Base-by-base conservation (phyloP, 164 flowering plant species). In the Saururus chinensis region DNA sequence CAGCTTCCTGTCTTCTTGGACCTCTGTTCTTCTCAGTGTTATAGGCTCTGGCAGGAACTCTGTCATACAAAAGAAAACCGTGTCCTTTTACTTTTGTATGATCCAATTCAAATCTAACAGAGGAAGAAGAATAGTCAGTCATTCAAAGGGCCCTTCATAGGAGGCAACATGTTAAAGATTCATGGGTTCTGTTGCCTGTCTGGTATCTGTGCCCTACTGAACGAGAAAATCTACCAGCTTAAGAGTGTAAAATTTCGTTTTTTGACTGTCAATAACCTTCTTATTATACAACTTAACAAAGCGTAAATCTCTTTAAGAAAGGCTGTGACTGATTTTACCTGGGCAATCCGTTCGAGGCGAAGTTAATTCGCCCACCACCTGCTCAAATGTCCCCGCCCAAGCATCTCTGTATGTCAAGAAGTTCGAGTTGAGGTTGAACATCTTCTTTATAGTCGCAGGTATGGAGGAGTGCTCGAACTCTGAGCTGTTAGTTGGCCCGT, bases 351-450 rank as follows among this genome's bases (percentile, higher is more conserved):
- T 74, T 61, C 98, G 77, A 21, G 98, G 98, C 42, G 86, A 79
- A n/a, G 79, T 65, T 57, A 89, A 60, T 52, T 78, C 71, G 16
- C 78, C 77, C 22, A 86, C 79, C 54, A 92, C 79, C 14, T 76
- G 76, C 74, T 92, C 98, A 63, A 92, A 92, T 10, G 98, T 92
- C 41, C 93, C 96, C 40, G 97, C 98, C 98, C 98, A 92, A 42
- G 97, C 93, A 76, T 89, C 98, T 79, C 98, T 83, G 71, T 84
- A 80, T 30, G 97, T 92, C 71, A 92, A 71, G 82, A 86, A 92
- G 62, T 89, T 84, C 37, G 98, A 89, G 26, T 81, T 58, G 51
- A 92, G 86, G 66, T 86, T 88, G 84, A 89, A 89, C 57, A 92
- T 80, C 70, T 88, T 89, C 89, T 86, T 89, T 60, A 91, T 82